Evolutionary conservation across 306 rosid genomes (phyloP), one percentile per base, ranked within the genome.

Genomic region (Hippophae tibetana): DNA sequence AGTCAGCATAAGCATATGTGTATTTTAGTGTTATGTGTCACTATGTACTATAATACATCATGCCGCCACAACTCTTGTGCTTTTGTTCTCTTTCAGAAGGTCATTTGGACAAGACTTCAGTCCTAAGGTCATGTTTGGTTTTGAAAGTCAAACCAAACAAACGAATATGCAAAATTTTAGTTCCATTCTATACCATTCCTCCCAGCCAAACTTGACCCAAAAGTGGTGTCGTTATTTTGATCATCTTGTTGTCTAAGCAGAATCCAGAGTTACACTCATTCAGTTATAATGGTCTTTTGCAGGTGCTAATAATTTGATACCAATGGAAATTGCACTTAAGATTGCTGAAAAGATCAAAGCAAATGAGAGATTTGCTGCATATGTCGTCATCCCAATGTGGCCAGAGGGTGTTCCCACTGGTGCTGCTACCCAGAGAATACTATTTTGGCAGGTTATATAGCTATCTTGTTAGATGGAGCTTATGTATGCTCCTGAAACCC

Each of bases 241-340:
- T 64, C 58, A 38, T 57, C 47, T 31, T 31, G 23, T 31, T 54
- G 46, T 52, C 3, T 43, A 60, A 47, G 57, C 44, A 43, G 47
- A 31, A 65, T 62, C 44, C 47, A 62, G 54, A 75, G 61, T 51
- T 52, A 55, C 63, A 52, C 54, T 54, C 54, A 13, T 43, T 27
- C 43, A 31, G 38, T 31, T 31, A 6, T n/a, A 46, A 8, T 56
- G n/a, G 46, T 54, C 71, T 62, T 68, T 48, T 76, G 69, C 74
- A 92, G 99, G 99, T 73, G 99, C 99, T 65, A 82, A 88, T 78
- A 92, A 92, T 88, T 80, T 92, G 78, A 92, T 92, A 63, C 99
- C 99, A 2, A 88, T 88, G 88, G 99, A 92, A 78, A 92, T 92
- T 57, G 93, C 99, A 3, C 85, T 92, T 42, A 92, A 92, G 85